Evolutionary conservation across 1,284 basidiomycete species (phyloP).

Genomic region (Marasmius sp.): DNA sequence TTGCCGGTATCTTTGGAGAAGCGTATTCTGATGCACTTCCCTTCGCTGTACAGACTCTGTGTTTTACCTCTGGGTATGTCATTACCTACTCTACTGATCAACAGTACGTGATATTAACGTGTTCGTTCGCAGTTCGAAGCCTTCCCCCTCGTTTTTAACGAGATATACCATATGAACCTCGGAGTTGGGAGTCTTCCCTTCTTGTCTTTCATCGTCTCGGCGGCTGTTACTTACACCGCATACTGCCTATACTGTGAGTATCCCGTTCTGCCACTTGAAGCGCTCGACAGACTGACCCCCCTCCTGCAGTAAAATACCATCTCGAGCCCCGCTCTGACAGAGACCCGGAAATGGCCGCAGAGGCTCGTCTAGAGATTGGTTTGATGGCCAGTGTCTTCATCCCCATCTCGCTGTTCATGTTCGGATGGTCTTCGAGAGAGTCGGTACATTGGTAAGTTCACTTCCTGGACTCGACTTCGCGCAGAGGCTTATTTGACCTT

Average conservation of each 20-base stretch:
- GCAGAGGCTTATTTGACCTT: neutral
- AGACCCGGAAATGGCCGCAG: conserved; percentile 15
- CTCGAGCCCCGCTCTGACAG: conserved; percentile 17
- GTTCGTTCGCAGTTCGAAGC: conserved; percentile 21
- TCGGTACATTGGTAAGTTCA: conserved; percentile 27
- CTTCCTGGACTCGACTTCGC: neutral
- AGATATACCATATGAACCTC: conserved; percentile 34
- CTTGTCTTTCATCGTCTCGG: conserved; percentile 43
- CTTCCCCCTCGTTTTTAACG: conserved; percentile 33
- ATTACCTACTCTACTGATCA: neutral
- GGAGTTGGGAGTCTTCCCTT: conserved; percentile 46
- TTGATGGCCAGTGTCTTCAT: conserved; percentile 41
- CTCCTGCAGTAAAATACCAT: conserved; percentile 13
- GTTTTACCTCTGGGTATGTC: conserved; percentile 18
- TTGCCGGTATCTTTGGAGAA: neutral
- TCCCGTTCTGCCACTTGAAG: neutral
- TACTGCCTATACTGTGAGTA: conserved; percentile 19
- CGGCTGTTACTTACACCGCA: conserved; percentile 19
- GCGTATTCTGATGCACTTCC: neutral
- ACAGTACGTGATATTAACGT: conserved; percentile 1
- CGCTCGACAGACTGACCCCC: neutral
- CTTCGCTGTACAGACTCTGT: conserved; percentile 24
- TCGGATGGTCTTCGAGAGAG: conserved; percentile 39
- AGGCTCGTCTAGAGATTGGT: conserved; percentile 21
- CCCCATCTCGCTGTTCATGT: conserved; percentile 41